Conservation (phyloP, 2,329 filamentous ascomycete genomes). For the Colletotrichum tabaci region DNA sequence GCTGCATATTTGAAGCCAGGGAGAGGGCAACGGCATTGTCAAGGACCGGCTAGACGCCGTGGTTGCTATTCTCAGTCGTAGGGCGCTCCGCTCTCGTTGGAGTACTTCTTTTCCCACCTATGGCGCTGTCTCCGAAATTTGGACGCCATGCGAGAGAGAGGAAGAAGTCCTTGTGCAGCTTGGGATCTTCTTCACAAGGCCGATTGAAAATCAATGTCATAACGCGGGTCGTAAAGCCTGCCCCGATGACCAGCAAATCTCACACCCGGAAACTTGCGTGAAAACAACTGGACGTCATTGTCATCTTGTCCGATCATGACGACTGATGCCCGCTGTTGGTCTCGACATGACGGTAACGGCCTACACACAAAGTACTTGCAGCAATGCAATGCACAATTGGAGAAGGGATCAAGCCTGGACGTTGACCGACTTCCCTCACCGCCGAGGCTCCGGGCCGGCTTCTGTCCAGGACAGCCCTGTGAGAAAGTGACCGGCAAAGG, state of each 20-base stretch:
- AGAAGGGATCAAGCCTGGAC: constrained; percentile 27
- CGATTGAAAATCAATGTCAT: constrained; percentile 4
- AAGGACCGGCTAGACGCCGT: neutral
- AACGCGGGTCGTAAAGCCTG: constrained; percentile 21
- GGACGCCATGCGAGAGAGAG: constrained; percentile 9
- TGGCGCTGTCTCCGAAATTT: constrained; percentile 24
- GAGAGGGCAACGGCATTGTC: neutral
- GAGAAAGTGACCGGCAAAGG: neutral
- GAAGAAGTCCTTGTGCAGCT: constrained; percentile 17
- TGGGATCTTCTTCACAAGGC: constrained; percentile 29
- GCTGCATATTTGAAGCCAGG: neutral
- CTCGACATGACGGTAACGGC: constrained; percentile 24
- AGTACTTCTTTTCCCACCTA: constrained; percentile 2
- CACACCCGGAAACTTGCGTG: neutral
- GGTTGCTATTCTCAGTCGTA: constrained; percentile 23
- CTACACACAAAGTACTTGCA: neutral
- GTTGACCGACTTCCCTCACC: constrained; percentile 13
- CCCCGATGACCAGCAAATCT: constrained; percentile 8
- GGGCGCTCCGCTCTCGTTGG: neutral
- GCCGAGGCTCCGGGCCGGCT: neutral
- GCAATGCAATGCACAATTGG: constrained; percentile 3
- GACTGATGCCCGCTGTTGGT: neutral
- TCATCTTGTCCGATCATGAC: constrained; percentile 10
- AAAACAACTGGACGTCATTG: neutral
- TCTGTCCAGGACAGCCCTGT: constrained; percentile 5